Conservation (phyloP, 371 early-diverging fungal species). For the Catenaria anguillulae region DNA sequence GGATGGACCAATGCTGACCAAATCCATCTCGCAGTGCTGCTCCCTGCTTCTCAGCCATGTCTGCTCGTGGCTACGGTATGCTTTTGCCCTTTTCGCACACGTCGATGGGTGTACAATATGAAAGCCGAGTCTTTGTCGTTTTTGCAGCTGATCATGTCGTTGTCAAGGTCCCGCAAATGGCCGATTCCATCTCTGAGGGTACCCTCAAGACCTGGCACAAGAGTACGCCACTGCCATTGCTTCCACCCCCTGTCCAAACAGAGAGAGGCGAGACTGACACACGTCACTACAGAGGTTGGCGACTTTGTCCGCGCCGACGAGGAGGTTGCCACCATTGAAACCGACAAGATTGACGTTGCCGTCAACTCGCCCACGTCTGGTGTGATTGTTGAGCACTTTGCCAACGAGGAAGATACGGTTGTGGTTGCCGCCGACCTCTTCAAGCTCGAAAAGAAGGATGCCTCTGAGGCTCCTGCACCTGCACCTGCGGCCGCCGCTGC, state of each 20-base stretch:
- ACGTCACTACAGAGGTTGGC: constrained; percentile 70
- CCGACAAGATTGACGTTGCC: constrained; percentile 93
- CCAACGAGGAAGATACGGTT: constrained; percentile 83
- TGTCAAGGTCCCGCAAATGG: constrained; percentile 88
- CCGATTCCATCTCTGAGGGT: constrained; percentile 95
- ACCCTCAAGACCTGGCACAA: constrained; percentile 89
- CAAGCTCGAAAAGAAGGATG: constrained; percentile 68
- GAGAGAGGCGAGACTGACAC: too few species aligned
- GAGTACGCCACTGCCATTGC: constrained; percentile 42
- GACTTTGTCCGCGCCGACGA: constrained; percentile 88
- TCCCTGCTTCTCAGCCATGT: too few species aligned
- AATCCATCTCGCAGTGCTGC: too few species aligned
- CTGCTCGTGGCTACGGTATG: too few species aligned
- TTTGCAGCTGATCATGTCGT: constrained; percentile 21
- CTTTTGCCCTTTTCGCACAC: too few species aligned
- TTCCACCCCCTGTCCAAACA: too few species aligned
- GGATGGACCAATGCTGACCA: too few species aligned
- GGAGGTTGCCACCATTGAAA: constrained; percentile 90
- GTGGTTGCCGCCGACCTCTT: constrained; percentile 84
- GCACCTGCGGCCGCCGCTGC: constrained; percentile 17
- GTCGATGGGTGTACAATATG: too few species aligned
- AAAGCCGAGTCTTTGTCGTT: too few species aligned
- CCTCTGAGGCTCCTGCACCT: constrained; percentile 27
- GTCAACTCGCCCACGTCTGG: constrained; percentile 90
- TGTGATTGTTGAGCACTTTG: constrained; percentile 63